Evolutionary conservation across 768 basidiomycete genomes (phyloP), one percentile per base, ranked within the genome.

Genomic region (Sarcomyxa edulis): DNA sequence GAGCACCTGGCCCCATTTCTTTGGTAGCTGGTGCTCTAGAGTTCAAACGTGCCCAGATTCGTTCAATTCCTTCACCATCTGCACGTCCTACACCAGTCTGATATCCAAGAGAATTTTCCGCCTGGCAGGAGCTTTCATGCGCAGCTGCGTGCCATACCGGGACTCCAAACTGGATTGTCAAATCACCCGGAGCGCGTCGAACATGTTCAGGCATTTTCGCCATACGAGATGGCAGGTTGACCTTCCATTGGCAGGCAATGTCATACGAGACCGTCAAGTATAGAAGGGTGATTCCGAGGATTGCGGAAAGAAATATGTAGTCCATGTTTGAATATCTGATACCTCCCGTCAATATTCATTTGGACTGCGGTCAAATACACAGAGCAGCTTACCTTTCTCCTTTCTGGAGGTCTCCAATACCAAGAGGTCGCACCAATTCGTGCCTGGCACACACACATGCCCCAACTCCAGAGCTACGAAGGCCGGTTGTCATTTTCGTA

Each of bases 271-370:
- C 16, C 11, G 51, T 32, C 6, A 50, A 22, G 7, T 28, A 15
- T 1, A 27, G 38, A 5, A 36, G 12, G 5, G 26, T 27, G 24
- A 29, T 14, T n/a, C 4, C 11, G 16, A 5, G 14, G 11, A 58
- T 21, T 33, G 43, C 51, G 1, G 44, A 53, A 6, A 48, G 51
- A 29, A 64, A 53, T 5, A 63, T 44, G 32, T 53, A 65, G 34
- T 65, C 61, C 49, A 63, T 64, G 43, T 64, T 65, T 8, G 45
- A 46, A 40, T 62, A 62, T 8, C 61, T 64, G 31, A 16, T 24
- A 32, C 11, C n/a, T n/a, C n/a, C n/a, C n/a, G n/a, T n/a, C 20
- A 33, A 29, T 23, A 7, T 25, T 10, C 37, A 22, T 19, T 1
- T 3, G 32, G 20, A 8, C 5, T n/a, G 18, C 18, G 27, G 10